These are phyloP conservation scores for Mikania micrantha DNA, from an alignment of 129 eudicot species.

Conservation along the genomic window DNA sequence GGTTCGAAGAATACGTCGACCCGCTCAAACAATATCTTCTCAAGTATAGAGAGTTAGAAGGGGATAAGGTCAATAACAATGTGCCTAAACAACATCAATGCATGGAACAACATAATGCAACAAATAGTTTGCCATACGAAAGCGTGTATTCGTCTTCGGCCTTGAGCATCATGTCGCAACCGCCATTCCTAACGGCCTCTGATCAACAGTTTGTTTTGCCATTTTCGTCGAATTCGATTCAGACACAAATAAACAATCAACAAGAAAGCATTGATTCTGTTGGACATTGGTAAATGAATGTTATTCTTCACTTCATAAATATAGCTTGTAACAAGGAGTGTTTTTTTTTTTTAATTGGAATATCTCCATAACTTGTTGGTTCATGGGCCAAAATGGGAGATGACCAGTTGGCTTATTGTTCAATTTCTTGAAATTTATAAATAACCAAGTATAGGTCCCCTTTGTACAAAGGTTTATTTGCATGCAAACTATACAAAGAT, in stretches of 20 bases:
- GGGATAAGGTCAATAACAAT: conserved; percentile 41
- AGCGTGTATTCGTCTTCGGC: conserved; percentile 46
- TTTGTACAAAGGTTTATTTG: no score
- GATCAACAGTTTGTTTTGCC: conserved; percentile 53
- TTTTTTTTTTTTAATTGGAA: conserved; percentile 2
- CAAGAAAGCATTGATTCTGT: conserved; percentile 55
- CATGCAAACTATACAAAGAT: no score
- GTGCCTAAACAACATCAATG: conserved; percentile 49
- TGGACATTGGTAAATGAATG: conserved; percentile 49
- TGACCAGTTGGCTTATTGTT: not conserved
- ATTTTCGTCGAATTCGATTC: conserved; percentile 47
- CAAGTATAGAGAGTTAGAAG: conserved; percentile 67
- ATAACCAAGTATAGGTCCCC: no score
- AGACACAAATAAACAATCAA: conserved; percentile 42
- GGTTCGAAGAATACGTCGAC: conserved; percentile 69
- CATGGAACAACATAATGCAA: conserved; percentile 24
- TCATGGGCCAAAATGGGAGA: not conserved
- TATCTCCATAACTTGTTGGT: not conserved
- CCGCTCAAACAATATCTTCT: conserved; percentile 58
- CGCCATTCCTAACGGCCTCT: conserved; percentile 32
- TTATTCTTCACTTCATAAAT: conserved; percentile 19
- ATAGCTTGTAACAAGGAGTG: conserved; percentile 12
- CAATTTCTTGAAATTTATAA: not conserved
- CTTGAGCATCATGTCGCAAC: conserved; percentile 37
- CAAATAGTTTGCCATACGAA: conserved; percentile 20